Evolutionary conservation across 2,329 filamentous ascomycete genomes (phyloP).

Genomic region (Alternaria metachromatica): DNA sequence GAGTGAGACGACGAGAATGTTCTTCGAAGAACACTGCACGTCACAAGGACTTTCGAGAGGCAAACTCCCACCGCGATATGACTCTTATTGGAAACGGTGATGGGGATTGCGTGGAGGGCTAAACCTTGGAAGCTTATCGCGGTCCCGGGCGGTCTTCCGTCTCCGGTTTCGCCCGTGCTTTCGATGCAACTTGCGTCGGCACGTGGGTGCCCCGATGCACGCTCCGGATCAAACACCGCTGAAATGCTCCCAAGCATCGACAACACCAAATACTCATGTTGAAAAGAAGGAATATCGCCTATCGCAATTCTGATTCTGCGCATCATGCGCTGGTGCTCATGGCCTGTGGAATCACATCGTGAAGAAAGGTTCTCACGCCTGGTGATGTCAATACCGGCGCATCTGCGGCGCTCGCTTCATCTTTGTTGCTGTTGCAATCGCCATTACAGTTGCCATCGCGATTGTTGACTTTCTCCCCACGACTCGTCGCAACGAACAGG

Average conservation of each 20-base stretch:
- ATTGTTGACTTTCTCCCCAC: neutral
- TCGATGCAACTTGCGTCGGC: neutral
- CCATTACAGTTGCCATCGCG: neutral
- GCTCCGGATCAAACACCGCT: neutral
- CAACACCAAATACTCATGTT: neutral
- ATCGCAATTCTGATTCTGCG: neutral
- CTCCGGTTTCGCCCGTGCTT: neutral
- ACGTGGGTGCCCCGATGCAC: constrained; percentile 3
- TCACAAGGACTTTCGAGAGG: neutral
- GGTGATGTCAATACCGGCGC: constrained; percentile 16
- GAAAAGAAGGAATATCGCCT: neutral
- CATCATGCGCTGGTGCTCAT: constrained; percentile 20
- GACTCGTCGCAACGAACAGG: neutral
- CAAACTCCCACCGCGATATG: neutral
- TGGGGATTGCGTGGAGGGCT: constrained; percentile 6
- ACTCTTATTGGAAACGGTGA: neutral
- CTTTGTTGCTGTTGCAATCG: neutral
- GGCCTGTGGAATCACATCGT: constrained; percentile 21
- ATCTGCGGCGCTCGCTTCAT: constrained; percentile 15
- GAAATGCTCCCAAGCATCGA: neutral
- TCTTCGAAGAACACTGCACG: neutral
- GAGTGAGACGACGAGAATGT: neutral
- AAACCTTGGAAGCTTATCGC: constrained; percentile 3
- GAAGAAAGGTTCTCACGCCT: constrained; percentile 1
- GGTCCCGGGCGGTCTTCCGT: constrained; percentile 6